Conservation (phyloP, 257 asterid species). For the Leptodermis oblonga region DNA sequence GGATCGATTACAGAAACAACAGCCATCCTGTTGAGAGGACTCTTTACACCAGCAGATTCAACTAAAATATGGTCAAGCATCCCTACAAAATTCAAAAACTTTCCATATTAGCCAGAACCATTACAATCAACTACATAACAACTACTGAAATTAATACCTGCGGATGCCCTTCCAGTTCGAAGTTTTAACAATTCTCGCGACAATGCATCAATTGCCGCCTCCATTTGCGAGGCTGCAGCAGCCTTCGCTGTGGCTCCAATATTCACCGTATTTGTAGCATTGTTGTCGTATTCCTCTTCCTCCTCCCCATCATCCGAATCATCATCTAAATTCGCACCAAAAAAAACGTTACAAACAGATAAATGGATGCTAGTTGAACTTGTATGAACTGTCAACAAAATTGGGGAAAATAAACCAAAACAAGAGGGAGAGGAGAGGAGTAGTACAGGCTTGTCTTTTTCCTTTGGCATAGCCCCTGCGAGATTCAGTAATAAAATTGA, state of each 20-base stretch:
- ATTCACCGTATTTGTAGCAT: slow-evolving; percentile 21
- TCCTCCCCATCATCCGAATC: slow-evolving; percentile 33
- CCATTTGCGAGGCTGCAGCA: slow-evolving; percentile 65
- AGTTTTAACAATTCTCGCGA: slow-evolving; percentile 80
- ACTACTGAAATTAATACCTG: slow-evolving; percentile 35
- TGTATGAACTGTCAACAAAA: too few relatives aligned
- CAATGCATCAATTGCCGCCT: slow-evolving; percentile 72
- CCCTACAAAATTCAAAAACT: slow-evolving; percentile 41
- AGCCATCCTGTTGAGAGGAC: slow-evolving; percentile 82
- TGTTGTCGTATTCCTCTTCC: slow-evolving; percentile 19
- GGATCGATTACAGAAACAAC: slow-evolving; percentile 84
- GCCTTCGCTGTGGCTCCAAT: slow-evolving; percentile 50
- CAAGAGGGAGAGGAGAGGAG: slow-evolving; percentile 3
- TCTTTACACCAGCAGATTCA: slow-evolving; percentile 66
- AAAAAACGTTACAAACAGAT: neutral
- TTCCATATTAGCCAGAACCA: neutral
- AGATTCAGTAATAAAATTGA: slow-evolving; percentile 22
- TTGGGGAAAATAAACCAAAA: neutral
- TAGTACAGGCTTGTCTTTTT: slow-evolving; percentile 50
- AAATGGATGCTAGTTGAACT: neutral
- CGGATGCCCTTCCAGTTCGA: slow-evolving; percentile 90
- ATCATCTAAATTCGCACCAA: slow-evolving; percentile 7
- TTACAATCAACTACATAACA: neutral
- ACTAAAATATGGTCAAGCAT: slow-evolving; percentile 95
- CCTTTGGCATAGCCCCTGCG: slow-evolving; percentile 74